Evolutionary conservation across 1,284 basidiomycete species (phyloP), one percentile per base, ranked within the genome.

Genomic region (Blastosporella zonata): DNA sequence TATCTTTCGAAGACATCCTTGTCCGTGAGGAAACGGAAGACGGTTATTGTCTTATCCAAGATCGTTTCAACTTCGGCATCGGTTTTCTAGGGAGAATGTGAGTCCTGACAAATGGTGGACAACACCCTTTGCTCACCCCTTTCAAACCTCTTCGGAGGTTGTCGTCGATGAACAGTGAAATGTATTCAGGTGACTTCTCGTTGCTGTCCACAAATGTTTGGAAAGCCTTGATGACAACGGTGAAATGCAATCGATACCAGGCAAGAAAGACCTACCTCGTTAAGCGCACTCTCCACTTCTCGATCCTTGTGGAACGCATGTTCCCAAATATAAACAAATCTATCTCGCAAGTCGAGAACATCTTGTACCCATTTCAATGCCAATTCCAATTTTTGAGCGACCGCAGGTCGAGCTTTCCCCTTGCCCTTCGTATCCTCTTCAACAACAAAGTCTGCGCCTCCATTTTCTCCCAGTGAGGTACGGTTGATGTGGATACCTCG

Each of bases 1-100:
- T 99, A 99, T 20, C 92, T 82, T 69, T 99, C 97, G 63, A 99
- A 99, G 18, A 95, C 83, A 65, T 99, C 97, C 70, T 98, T 99
- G 68, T 99, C 95, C 7, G 85, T 79, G 52, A 99, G 77, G 71
- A 87, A 99, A 49, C 97, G 82, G 81, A 99, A 99, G 21, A 99
- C 80, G 1, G 86, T 90, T 64, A 98, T 96, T 0, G 96, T 97
- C 71, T 96, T 97, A 62, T 97, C 93, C 49, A 99, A 72, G 3
- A 97, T 82, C 27, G 63, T 65, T 58, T 99, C 96, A 38, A 98
- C 86, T 62, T 99, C 97, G 27, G 79, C 77, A 49, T 99, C 97
- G 12, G 90, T 86, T 91, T 97, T 97, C 93, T 97, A 58, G 31
- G 38, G 46, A 33, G 20, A 21, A 43, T 42, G 38, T 40, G 22